Percentiles rank a stretch among this genome's conserved stretches.
Conservation (phyloP, 441 rosid genomes). For the Euphorbia corollata region DNA sequence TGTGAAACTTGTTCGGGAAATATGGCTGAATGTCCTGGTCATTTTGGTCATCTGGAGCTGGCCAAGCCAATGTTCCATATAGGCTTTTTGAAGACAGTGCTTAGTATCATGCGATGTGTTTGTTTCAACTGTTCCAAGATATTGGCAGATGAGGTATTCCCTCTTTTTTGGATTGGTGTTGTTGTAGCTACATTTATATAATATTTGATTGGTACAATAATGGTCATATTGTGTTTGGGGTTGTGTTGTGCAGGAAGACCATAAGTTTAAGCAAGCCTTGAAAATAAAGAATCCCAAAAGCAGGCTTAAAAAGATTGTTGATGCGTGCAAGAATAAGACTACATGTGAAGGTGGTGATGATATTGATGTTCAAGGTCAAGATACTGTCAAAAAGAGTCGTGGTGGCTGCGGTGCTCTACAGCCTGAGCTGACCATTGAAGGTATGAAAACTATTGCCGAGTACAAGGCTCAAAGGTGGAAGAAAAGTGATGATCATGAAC, state of each 20-base stretch:
- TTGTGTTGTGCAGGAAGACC: constrained; percentile 62
- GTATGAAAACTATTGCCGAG: constrained; percentile 95
- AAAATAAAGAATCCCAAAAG: constrained; percentile 87
- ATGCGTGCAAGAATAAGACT: constrained; percentile 82
- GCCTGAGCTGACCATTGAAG: constrained; percentile 88
- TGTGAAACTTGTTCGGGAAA: constrained; percentile 91
- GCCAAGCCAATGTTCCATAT: constrained; percentile 99
- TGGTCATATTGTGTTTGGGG: background rate
- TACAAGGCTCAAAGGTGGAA: constrained; percentile 73
- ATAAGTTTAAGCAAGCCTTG: constrained; percentile 91
- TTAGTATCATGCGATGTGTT: constrained; percentile 82
- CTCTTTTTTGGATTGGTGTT: too few relatives aligned
- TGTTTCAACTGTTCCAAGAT: constrained; percentile 97
- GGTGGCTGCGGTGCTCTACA: constrained; percentile 86
- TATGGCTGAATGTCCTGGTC: constrained; percentile 98
- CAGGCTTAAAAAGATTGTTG: constrained; percentile 80
- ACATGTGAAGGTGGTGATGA: constrained; percentile 95
- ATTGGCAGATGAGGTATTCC: constrained; percentile 75
- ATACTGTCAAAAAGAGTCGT: constrained; percentile 69
- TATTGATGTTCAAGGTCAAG: constrained; percentile 57
- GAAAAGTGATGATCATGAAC: constrained; percentile 83
- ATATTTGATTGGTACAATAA: constrained; percentile 3
- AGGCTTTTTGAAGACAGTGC: constrained; percentile 89
- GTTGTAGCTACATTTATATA: too few relatives aligned
- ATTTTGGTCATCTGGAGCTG: constrained; percentile 93